Evolutionary conservation across 805 yeast species (phyloP).

Genomic region (Barnettozyma sp.): DNA sequence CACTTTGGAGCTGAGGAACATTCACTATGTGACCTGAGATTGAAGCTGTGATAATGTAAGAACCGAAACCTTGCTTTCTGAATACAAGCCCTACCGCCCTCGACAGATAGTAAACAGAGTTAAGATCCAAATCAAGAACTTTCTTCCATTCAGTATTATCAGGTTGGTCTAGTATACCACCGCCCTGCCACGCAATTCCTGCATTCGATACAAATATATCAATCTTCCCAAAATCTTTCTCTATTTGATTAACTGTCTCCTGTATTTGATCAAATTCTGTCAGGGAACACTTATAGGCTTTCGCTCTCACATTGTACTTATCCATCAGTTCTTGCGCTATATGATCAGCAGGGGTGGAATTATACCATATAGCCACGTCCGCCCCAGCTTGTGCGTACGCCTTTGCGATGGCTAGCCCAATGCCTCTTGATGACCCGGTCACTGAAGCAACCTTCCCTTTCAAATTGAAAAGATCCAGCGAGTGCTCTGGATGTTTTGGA

Average conservation of each 20-base stretch:
- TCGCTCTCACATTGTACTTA: conserved; percentile 55
- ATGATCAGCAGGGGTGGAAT: conserved; percentile 24
- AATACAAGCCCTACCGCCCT: conserved; percentile 69
- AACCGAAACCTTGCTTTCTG: conserved; percentile 68
- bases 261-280: conserved; percentile 27
- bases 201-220: conserved; percentile 88
- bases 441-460: conserved; percentile 82
- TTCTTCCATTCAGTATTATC: conserved; percentile 55
- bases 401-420: conserved; percentile 76
- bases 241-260: conserved; percentile 32
- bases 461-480: conserved; percentile 65
- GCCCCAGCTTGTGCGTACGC: conserved; percentile 90
- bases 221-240: conserved; percentile 61
- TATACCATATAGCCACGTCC: conserved; percentile 50
- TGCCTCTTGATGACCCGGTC: conserved; percentile 81
- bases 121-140: conserved; percentile 68
- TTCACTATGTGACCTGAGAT: conserved; percentile 88
- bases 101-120: conserved; percentile 77
- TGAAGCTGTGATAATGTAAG: conserved; percentile 79
- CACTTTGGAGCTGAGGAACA: conserved; percentile 80
- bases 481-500: conserved; percentile 45
- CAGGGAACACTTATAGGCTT: conserved; percentile 42
- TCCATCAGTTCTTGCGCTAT: conserved; percentile 47
- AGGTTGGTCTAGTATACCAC: conserved; percentile 43
- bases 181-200: conserved; percentile 77